Conservation (phyloP, 192 early-diverging fungal genomes). For the Backusella parvicylindrica region DNA sequence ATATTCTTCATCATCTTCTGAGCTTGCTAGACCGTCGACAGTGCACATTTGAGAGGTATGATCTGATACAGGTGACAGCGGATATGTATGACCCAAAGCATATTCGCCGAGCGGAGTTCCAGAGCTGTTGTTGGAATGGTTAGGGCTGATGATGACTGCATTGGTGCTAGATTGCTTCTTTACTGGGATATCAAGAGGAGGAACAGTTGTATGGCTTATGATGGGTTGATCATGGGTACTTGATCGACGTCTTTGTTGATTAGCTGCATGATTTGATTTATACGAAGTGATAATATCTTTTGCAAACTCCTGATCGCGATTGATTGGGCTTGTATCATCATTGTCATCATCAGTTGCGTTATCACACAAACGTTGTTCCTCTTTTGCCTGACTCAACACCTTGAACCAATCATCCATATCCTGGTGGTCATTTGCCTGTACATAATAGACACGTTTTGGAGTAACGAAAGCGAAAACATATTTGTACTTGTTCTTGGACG, state of each 20-base stretch:
- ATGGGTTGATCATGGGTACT: background rate
- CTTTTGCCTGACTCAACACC: constrained; percentile 58
- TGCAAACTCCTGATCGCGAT: constrained; percentile 26
- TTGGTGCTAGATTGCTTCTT: background rate
- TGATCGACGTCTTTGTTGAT: constrained; percentile 15
- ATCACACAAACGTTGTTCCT: constrained; percentile 21
- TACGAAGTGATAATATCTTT: constrained; percentile 33
- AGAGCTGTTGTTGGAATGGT: background rate
- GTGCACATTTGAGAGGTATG: constrained; percentile 17
- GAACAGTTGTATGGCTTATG: background rate
- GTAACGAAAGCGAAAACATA: constrained; percentile 76
- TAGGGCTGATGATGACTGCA: background rate
- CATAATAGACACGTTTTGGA: constrained; percentile 64
- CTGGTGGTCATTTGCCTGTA: constrained; percentile 52
- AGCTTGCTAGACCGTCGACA: constrained; percentile 26
- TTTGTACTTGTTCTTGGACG: constrained; percentile 59
- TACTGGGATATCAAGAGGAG: constrained; percentile 22
- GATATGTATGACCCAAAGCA: constrained; percentile 18
- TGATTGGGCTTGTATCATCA: constrained; percentile 22
- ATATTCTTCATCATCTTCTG: constrained; percentile 34
- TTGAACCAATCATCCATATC: constrained; percentile 75
- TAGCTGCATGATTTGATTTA: constrained; percentile 20
- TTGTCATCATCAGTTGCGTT: background rate
- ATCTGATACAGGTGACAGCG: constrained; percentile 27
- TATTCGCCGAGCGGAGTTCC: constrained; percentile 15